phyloP scores from a whole-genome alignment of 2,329 filamentous ascomycete species.

The Aspergillaceae sp. region DNA sequence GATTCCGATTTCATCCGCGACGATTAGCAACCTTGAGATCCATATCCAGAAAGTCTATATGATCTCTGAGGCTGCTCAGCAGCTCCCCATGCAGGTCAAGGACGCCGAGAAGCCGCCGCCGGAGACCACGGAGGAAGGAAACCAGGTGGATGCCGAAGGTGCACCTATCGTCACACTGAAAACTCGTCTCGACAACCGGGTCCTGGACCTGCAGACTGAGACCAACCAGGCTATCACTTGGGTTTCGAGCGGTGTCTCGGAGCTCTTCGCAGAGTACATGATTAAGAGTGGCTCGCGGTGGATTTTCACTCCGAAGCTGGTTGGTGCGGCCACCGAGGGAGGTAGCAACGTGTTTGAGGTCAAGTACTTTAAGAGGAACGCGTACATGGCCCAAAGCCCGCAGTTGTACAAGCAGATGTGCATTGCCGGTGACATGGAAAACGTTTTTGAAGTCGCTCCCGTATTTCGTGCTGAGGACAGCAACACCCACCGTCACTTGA shows the following conservation, averaged over 20 bases:
- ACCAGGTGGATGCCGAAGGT: conserved; percentile 43
- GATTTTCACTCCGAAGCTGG: conserved; percentile 83
- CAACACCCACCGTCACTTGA: conserved; percentile 59
- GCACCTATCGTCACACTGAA: conserved; percentile 68
- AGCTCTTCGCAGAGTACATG: conserved; percentile 72
- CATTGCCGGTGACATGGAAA: conserved; percentile 55
- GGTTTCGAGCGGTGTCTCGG: conserved; percentile 57
- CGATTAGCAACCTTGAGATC: conserved; percentile 70
- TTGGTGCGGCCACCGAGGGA: conserved; percentile 84
- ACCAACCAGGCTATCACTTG: conserved; percentile 83
- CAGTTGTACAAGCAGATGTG: conserved; percentile 63
- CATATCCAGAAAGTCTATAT: conserved; percentile 81
- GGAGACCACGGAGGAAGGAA: conserved; percentile 37
- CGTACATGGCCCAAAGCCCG: conserved; percentile 57
- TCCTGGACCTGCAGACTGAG: conserved; percentile 83
- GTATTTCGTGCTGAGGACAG: conserved; percentile 61
- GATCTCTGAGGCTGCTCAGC: conserved; percentile 55
- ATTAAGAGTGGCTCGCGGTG: conserved; percentile 64
- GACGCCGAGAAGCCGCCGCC: conserved; percentile 43
- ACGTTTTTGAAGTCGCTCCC: conserved; percentile 56
- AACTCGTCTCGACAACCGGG: conserved; percentile 82
- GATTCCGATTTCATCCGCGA: conserved; percentile 81
- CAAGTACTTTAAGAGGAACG: conserved; percentile 78
- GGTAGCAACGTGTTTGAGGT: conserved; percentile 86
- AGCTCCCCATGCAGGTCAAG: conserved; percentile 53